These are phyloP conservation scores for Aeschynomene evenia DNA, from an alignment of 306 rosid genomes.

Conservation along the genomic window DNA sequence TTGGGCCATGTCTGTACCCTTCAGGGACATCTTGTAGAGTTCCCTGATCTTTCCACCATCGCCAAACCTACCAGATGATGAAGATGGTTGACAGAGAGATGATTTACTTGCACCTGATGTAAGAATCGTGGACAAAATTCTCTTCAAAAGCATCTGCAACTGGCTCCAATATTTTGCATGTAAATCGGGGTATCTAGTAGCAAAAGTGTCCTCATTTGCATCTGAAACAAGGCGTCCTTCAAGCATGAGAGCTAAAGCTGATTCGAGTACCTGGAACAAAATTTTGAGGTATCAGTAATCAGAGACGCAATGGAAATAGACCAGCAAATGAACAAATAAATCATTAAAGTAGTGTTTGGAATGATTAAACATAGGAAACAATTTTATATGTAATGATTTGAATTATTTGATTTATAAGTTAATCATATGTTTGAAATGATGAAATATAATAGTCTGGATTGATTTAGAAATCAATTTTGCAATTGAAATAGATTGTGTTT, in stretches of 20 bases:
- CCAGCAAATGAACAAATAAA: background rate
- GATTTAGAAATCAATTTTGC: no score
- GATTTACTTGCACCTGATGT: constrained; percentile 50
- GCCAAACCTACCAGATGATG: constrained; percentile 45
- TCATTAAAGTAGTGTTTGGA: no score
- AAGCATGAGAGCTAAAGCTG: constrained; percentile 74
- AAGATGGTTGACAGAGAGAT: constrained; percentile 46
- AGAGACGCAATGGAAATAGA: background rate
- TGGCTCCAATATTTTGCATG: constrained; percentile 81
- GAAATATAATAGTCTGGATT: no score
- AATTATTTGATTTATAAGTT: no score
- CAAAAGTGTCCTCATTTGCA: constrained; percentile 43
- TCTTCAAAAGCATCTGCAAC: constrained; percentile 82
- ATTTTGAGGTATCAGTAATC: constrained; percentile 6
- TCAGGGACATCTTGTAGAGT: constrained; percentile 79
- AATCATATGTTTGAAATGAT: no score
- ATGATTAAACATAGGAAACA: no score
- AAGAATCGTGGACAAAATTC: constrained; percentile 61
- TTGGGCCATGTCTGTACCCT: constrained; percentile 52
- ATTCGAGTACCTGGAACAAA: constrained; percentile 73
- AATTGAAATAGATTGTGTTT: no score
- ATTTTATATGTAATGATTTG: no score
- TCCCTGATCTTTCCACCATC: constrained; percentile 76
- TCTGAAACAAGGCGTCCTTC: constrained; percentile 74
- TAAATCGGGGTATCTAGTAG: constrained; percentile 45